A percentile compares a stretch with the other conserved stretches of the same genome.
Evolutionary conservation across 192 early-diverging fungal species (phyloP).

Genomic region (Phycomyces blakesleeanus): DNA sequence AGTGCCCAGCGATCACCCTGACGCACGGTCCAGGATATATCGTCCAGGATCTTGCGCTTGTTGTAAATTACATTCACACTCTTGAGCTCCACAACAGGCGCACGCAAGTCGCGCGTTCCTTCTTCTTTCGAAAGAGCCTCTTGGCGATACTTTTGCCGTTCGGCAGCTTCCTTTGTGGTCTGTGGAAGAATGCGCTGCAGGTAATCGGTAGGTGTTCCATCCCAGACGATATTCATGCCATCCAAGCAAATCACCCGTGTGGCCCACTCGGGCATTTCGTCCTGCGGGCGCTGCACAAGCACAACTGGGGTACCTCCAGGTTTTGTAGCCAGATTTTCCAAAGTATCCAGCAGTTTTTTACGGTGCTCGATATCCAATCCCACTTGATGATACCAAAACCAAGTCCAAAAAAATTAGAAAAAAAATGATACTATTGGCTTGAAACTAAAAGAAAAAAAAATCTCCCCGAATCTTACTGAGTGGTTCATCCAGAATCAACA

Average conservation of each 20-base stretch:
- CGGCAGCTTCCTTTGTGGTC: background rate
- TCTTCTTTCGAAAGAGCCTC: constrained; percentile 1
- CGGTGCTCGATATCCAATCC: constrained; percentile 50
- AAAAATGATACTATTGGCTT: too few relatives aligned
- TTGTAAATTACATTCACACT: constrained; percentile 41
- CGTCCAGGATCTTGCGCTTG: constrained; percentile 38
- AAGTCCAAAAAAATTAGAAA: too few relatives aligned
- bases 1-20: constrained; percentile 52
- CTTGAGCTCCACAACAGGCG: constrained; percentile 37
- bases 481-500: constrained; percentile 51
- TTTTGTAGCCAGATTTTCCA: constrained; percentile 19
- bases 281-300: constrained; percentile 51
- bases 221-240: constrained; percentile 30
- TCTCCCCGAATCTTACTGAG: too few relatives aligned
- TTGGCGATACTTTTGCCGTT: background rate
- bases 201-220: constrained; percentile 34
- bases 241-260: constrained; percentile 48
- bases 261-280: constrained; percentile 48
- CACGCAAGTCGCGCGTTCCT: too few relatives aligned
- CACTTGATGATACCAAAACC: constrained; percentile 41
- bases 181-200: constrained; percentile 7
- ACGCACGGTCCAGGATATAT: constrained; percentile 44
- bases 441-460: too few relatives aligned
- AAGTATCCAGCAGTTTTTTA: constrained; percentile 27
- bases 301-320: constrained; percentile 26